These are phyloP conservation scores for Batkoa obscura DNA, from an alignment of 371 early-diverging fungal genomes.

Conservation along the genomic window DNA sequence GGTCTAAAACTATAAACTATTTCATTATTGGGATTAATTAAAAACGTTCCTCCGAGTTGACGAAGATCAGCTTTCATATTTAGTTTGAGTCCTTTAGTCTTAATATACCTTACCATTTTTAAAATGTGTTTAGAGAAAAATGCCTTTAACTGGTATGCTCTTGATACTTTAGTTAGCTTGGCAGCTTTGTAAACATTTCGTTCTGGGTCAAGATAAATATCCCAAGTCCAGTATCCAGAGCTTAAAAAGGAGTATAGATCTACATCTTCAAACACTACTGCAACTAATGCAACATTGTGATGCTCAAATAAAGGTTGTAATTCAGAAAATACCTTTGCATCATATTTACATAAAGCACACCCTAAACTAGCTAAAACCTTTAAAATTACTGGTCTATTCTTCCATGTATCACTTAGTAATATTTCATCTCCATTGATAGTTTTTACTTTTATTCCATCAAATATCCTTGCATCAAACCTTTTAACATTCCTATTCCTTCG, in stretches of 20 bases:
- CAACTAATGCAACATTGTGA: neutral
- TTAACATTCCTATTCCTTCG: too few species aligned
- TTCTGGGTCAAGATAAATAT: constrained; percentile 2
- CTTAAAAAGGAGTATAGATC: neutral
- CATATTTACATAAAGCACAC: constrained; percentile 2
- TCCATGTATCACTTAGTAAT: neutral
- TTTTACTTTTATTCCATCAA: neutral
- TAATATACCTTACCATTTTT: neutral
- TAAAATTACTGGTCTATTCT: constrained; percentile 1
- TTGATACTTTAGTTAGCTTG: neutral
- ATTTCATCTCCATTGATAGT: neutral
- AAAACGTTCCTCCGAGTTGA: neutral
- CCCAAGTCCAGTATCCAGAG: constrained; percentile 3
- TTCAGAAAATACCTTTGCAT: neutral
- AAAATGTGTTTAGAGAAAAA: neutral
- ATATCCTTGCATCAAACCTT: too few species aligned
- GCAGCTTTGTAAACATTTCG: constrained; percentile 2
- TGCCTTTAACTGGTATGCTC: neutral
- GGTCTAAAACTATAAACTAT: neutral
- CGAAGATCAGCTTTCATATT: neutral
- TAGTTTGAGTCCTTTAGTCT: neutral
- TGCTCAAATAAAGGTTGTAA: neutral
- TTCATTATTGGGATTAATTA: neutral
- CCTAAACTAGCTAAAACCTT: constrained; percentile 4
- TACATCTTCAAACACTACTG: constrained; percentile 4